Evolutionary conservation across 768 basidiomycete species (phyloP).

Genomic region (Tremella fuciformis): DNA sequence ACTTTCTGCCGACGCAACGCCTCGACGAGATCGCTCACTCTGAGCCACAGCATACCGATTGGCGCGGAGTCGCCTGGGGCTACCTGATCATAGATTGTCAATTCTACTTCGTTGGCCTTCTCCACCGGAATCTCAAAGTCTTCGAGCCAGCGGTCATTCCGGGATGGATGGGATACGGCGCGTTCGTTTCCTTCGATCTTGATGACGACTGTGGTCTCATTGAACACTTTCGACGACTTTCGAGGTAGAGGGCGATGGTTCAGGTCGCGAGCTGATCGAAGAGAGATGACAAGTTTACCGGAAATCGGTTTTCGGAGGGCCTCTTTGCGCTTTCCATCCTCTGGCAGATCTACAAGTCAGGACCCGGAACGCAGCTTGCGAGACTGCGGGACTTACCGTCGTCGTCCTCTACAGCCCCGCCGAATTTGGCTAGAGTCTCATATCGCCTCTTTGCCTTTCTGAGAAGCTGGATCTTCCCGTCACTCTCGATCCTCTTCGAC

Average conservation of each 20-base stretch:
- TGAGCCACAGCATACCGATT: conserved; percentile 92
- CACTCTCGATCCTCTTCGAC: conserved; percentile 87
- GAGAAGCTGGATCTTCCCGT: conserved; percentile 91
- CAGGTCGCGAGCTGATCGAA: conserved; percentile 87
- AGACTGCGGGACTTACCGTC: conserved; percentile 58
- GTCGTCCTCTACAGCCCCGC: conserved; percentile 64
- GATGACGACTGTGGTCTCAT: conserved; percentile 87
- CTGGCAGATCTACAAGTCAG: conserved; percentile 56
- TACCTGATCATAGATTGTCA: conserved; percentile 91
- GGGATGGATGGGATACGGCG: conserved; percentile 84
- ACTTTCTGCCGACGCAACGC: conserved; percentile 89
- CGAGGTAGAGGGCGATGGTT: conserved; percentile 86
- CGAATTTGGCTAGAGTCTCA: conserved; percentile 90
- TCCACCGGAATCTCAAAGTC: conserved; percentile 94
- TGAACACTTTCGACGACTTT: conserved; percentile 71
- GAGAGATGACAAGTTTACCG: conserved; percentile 81
- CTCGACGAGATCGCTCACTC: conserved; percentile 89
- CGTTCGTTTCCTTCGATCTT: conserved; percentile 94
- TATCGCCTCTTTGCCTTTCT: conserved; percentile 90
- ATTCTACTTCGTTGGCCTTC: conserved; percentile 97
- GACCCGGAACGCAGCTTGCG: not conserved
- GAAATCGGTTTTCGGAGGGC: conserved; percentile 94
- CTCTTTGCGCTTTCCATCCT: conserved; percentile 83
- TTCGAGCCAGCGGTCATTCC: conserved; percentile 96
- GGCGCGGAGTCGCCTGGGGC: conserved; percentile 72